A percentile compares a stretch with the other conserved stretches of the same genome.
Conservation (phyloP, 495 filamentous ascomycete species). For the Entonaema liquescens region DNA sequence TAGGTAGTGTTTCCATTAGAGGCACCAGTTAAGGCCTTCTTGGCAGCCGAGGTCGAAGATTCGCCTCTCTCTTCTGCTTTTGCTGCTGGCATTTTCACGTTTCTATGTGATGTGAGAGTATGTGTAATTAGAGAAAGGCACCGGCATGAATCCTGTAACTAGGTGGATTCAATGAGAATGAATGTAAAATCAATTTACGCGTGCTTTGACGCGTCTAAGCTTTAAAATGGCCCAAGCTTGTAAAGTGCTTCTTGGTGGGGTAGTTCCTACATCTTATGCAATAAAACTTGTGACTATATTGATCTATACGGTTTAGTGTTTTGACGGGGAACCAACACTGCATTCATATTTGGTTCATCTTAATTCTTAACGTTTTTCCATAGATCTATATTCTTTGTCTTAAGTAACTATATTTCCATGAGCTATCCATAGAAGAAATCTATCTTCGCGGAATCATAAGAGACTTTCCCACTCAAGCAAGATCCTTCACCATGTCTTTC, state of each 20-base stretch:
- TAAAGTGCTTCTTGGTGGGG: neutral
- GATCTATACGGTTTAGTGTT: neutral
- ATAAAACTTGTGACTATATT: neutral
- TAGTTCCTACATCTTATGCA: neutral
- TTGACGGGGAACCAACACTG: neutral
- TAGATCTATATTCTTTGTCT: neutral
- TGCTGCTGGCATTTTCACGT: slow-evolving; percentile 49
- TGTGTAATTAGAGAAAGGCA: neutral
- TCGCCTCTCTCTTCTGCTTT: slow-evolving; percentile 64
- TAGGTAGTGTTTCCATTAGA: slow-evolving; percentile 71
- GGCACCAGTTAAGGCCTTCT: slow-evolving; percentile 70
- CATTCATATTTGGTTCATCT: neutral
- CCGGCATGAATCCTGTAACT: neutral
- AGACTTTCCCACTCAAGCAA: neutral
- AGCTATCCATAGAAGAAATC: neutral
- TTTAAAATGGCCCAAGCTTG: slow-evolving; percentile 7
- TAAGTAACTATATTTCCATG: neutral
- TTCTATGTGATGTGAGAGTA: slow-evolving; percentile 2
- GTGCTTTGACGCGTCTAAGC: slow-evolving; percentile 39
- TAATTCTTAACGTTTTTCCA: neutral
- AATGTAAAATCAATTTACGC: slow-evolving; percentile 45
- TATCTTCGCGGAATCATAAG: slow-evolving; percentile 2
- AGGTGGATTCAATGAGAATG: too few relatives aligned
- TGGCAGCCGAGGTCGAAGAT: slow-evolving; percentile 78
- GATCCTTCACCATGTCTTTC: neutral